Base-by-base conservation (phyloP, 2,329 filamentous ascomycete genomes). In the Arachnomyces sp. region DNA sequence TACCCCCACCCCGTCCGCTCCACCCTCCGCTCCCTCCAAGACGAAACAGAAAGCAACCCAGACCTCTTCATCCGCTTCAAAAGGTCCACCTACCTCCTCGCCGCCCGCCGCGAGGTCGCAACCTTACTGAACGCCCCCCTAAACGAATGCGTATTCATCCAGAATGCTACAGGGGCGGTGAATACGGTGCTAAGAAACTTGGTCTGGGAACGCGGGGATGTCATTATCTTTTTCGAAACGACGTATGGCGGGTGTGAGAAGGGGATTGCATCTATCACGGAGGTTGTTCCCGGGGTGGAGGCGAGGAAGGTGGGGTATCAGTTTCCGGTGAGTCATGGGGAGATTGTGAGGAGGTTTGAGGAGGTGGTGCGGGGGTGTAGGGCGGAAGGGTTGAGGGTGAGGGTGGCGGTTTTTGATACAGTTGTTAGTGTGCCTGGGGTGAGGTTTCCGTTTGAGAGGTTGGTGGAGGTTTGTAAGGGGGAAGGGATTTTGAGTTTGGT, bases 171-270 rank as follows among this genome's bases (percentile, higher is more conserved):
- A 0, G 81, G 76, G 0, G 66, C 63, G 40, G 53, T 66, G 34
- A 90, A 92, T 63, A 85, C 80, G 0, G 77, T 94, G 4, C 73
- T 95, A n/a, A 78, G 82, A 31, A 89, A 84, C 56, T 61, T 95
- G 2, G 55, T 58, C 1, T 94, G 81, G 72, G 60, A 76, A 29
- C 59, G 69, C 0, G 81, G 82, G 45, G 89, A 95, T 56, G 79
- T 83, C 4, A 46, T 93, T 46, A 53, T 94, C 33, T 82, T 80
- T 61, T 93, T 95, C 56, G 75, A 74, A 29, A 87, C 84, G 31
- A 75, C 88, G 38, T 95, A 95, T 58, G 80, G 80, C 41, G 80
- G 78, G 1, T 88, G 86, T 56, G 82, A 80, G 41, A 87, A 86
- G 55, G 80, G 80, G 0, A 68, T 92, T 13, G 71, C 80, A 31